phyloP scores from a whole-genome alignment of 257 asterid genomes.

The Scutellaria minor region DNA sequence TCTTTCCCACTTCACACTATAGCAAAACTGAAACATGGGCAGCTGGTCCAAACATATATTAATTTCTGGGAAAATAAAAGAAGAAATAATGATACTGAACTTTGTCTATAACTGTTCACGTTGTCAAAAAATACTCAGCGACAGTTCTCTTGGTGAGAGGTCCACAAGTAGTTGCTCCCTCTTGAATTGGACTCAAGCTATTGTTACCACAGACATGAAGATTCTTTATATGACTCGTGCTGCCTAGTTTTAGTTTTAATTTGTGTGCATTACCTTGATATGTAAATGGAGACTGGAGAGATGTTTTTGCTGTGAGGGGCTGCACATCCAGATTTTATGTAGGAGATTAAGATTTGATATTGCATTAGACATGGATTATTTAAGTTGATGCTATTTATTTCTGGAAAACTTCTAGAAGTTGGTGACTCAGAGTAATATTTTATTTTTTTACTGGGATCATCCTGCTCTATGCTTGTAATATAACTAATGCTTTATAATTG shows the following conservation, averaged over 20 bases:
- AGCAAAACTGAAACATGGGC: constrained; percentile 1
- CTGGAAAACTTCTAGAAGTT: constrained; percentile 13
- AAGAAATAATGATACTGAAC: background rate
- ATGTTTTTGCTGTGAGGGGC: too few species aligned
- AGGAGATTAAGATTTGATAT: constrained; percentile 6
- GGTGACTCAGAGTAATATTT: background rate
- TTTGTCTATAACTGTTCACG: background rate
- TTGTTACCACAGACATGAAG: background rate
- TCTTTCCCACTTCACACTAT: background rate
- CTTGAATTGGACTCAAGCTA: constrained; percentile 4
- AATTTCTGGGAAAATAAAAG: background rate
- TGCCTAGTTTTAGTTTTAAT: constrained; percentile 14
- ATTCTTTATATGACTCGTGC: constrained; percentile 15
- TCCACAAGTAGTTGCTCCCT: constrained; percentile 1
- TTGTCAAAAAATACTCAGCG: background rate
- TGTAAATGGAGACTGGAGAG: too few species aligned
- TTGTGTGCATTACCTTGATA: background rate
- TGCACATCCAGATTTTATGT: too few species aligned
- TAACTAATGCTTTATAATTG: background rate
- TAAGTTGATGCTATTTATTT: constrained; percentile 6
- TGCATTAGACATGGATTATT: background rate
- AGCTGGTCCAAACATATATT: background rate
- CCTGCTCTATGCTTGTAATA: constrained; percentile 12
- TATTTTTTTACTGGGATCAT: background rate
- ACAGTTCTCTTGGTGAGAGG: background rate